Base-by-base conservation (phyloP, 2,329 filamentous ascomycete species). In the Sordariomycetes sp. region DNA sequence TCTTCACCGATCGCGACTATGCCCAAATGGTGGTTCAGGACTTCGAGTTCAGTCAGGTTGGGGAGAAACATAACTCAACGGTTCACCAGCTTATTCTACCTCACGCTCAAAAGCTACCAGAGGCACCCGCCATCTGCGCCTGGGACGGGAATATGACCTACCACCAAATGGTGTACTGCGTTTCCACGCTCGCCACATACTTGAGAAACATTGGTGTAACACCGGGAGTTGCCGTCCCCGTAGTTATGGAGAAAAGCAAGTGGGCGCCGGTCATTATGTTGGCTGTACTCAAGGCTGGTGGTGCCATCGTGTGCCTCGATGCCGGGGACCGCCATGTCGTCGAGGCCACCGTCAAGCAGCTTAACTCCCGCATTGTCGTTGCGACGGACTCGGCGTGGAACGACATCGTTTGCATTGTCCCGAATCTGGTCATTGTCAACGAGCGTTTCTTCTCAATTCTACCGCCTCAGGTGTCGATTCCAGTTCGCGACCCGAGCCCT, bases 261-360 rank as follows among this genome's bases (percentile, higher is more conserved):
- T 71, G 81, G 50, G 66, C 83, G 0, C 80, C 86, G 31, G 59
- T 86, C 25, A 70, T 78, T 6, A 79, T 88, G 39, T 63, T 88
- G 15, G 80, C 81, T 1, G 67, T 79, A 2, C 58, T 86, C 28
- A 81, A 83, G 45, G 57, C 68, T 4, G 69, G 69, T 10, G 68
- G 62, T 2, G 60, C 60, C n/a, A 63, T 73, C 26, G 64, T 70
- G 0, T 62, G 68, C 1, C 53, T 74, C 19, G 69, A 72, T 28
- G 56, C 54, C 3, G 58, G 64, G 12, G 61, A 69, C 17, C 50
- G 58, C 15, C 46, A 51, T 32, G 56, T 61, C 19, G 60, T 63
- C 16, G 55, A 59, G 21, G 57, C 58, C 6, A 59, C 66, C 3
- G 58, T 68, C 21, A 56, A 59, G 25, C 53, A 61, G 11, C 56